These are phyloP conservation scores for Chlamydomonas sphaeroides DNA, from an alignment of 139 green algal species.

Conservation along the genomic window DNA sequence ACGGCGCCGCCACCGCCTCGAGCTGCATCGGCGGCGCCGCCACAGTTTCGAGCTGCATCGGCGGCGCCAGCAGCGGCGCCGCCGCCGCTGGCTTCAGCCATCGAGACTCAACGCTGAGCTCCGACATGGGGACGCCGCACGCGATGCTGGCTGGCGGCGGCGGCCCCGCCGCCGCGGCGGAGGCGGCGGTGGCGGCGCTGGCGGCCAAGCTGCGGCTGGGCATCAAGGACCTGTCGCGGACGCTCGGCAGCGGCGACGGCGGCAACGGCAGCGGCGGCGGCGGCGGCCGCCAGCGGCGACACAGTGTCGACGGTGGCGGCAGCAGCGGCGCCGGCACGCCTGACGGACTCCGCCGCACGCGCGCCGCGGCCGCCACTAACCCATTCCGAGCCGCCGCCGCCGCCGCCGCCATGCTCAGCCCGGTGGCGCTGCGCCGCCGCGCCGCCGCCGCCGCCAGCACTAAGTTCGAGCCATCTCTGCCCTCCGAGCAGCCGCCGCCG, in stretches of 20 bases:
- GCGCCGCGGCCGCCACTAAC: too few relatives aligned
- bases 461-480: background rate
- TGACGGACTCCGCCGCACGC: too few relatives aligned
- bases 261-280: background rate
- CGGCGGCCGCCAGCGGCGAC: too few relatives aligned
- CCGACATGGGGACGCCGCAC: conserved; percentile 17
- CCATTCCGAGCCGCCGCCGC: too few relatives aligned
- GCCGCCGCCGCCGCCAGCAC: too few relatives aligned
- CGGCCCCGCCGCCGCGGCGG: background rate
- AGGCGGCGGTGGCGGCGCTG: conserved; percentile 4
- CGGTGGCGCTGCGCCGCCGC: too few relatives aligned
- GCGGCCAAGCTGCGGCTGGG: background rate
- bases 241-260: background rate
- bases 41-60: too few relatives aligned
- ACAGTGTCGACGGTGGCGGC: too few relatives aligned
- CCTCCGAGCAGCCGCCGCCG: too few relatives aligned
- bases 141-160: background rate
- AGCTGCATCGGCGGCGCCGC: too few relatives aligned
- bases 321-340: background rate
- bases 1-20: too few relatives aligned
- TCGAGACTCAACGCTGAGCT: conserved; percentile 18
- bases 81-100: background rate
- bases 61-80: background rate
- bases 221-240: background rate
- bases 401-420: too few relatives aligned